Evolutionary conservation across 345 rosid species (phyloP), one percentile per base, ranked within the genome.

Genomic region (Salix viminalis): DNA sequence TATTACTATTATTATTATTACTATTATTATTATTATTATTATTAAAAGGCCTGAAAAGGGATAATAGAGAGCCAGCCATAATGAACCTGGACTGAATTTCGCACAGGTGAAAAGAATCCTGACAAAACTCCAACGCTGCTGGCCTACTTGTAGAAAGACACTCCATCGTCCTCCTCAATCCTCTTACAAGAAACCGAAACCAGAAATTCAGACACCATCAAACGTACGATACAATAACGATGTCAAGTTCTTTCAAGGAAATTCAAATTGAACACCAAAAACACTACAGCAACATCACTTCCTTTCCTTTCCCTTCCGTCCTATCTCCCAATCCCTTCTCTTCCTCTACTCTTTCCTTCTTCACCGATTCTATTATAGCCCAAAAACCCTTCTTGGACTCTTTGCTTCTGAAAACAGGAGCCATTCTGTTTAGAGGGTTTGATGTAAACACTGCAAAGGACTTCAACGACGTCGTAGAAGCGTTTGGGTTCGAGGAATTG

Each of bases 401-500:
- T 7, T 81, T 89, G 77, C 77, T 95, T 30, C 94, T 65, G 84
- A 74, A 77, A 70, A 58, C 90, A 7, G 97, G 96, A 65, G 96
- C 96, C 18, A 46, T 95, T 41, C 92, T 95, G 62, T 86, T 91
- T 77, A 75, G 94, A 76, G 96, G 90, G 1, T 95, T 93, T 66
- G 87, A 87, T 0, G 79, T 93, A 3, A 52, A 36, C 70, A 79
- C 97, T 15, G 94, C 97, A 2, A 79, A 83, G 14, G 91, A 93
- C 36, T 95, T 95, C 90, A 93, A 95, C 88, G 90, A 86, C 76
- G 89, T 93, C 61, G 96, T 93, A 0, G 97, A 90, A 66, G 88
- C 99, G 34, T 91, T 93, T 72, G 97, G 92, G n/a, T 95, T 82
- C 86, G 90, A 93, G 65, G 96, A 93, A 89, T 76, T 95, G 70